Evolutionary conservation across 23 red algal species (phyloP), one percentile per base, ranked within the genome.

Genomic region (Gracilaria vermiculophylla): DNA sequence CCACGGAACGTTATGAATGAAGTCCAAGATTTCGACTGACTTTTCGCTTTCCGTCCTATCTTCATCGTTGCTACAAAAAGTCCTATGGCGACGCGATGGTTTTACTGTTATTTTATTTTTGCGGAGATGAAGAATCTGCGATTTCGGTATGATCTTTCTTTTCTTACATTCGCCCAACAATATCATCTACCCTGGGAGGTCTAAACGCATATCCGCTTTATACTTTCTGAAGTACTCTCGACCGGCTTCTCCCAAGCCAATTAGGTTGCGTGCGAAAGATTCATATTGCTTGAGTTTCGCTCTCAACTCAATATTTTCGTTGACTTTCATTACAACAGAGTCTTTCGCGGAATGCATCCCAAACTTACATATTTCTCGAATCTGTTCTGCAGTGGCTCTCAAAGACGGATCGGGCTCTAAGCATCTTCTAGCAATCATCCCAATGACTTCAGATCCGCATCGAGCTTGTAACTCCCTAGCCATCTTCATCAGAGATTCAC

Each of bases 361-460:
- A 4, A 48, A 47, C 17, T 32, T 73, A 53, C 84, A 88, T 15
- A 76, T 76, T n/a, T 62, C 51, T 35, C 62, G 50, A 31, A 88
- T 37, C 4, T 88, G 62, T 56, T 61, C 53, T 32, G 92, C 92
- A 55, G 70, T 51, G 12, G 82, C 73, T 45, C 92, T 44, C n/a
- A 78, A 23, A 16, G 32, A 40, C 9, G 92, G 92, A 24, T 94
- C 67, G 21, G 80, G 71, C 41, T 84, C 79, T 47, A 94, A 72
- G 70, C 92, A 94, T 21, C 54, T 52, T 36, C 73, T 65, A 21
- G 85, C 80, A 23, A 94, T 60, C 36, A 54, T 80, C 16, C 60
- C 92, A 28, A 89, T 13, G 3, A 75, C 70, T 21, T 60, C 35
- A n/a, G 82, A 87, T 47, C 60, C 92, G 66, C 70, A 80, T 51